phyloP scores from a whole-genome alignment of 768 basidiomycete genomes.

The Leccinum longicurvipes region DNA sequence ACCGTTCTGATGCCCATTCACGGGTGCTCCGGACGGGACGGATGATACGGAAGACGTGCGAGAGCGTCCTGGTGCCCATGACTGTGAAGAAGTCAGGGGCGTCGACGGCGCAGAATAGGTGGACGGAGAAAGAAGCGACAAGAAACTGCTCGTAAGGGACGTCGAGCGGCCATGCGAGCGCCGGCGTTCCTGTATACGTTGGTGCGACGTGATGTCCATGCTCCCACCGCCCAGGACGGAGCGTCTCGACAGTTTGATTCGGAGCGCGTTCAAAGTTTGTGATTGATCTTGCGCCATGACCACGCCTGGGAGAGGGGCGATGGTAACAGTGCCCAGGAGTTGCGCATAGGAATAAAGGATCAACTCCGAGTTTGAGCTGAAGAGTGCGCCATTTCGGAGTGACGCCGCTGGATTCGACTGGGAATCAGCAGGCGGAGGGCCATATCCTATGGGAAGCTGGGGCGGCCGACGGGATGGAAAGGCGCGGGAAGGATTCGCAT shows the following conservation, averaged over 20 bases:
- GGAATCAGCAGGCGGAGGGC: constrained; percentile 27
- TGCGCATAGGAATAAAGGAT: constrained; percentile 87
- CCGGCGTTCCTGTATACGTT: constrained; percentile 20
- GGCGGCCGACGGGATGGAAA: constrained; percentile 32
- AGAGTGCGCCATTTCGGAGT: constrained; percentile 43
- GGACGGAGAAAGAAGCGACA: constrained; percentile 45
- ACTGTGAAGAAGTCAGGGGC: constrained; percentile 23
- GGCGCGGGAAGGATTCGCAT: constrained; percentile 33
- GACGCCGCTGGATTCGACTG: constrained; percentile 14
- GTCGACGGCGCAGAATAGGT: constrained; percentile 26
- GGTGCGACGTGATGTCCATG: constrained; percentile 66
- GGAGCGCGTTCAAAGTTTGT: constrained; percentile 43
- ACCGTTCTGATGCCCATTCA: constrained; percentile 13
- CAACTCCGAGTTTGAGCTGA: constrained; percentile 55
- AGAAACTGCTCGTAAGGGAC: constrained; percentile 50
- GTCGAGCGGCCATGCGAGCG: constrained; percentile 48
- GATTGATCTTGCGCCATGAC: constrained; percentile 44
- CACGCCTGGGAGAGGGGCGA: constrained; percentile 47
- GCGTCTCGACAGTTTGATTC: constrained; percentile 46
- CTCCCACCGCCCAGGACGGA: constrained; percentile 59
- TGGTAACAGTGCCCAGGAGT: constrained; percentile 61
- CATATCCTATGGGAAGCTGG: constrained; percentile 48
- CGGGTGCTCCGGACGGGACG: constrained; percentile 3
- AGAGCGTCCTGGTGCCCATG: constrained; percentile 19
- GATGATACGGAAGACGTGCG: constrained; percentile 27